Base-by-base conservation (phyloP, 768 basidiomycete genomes). In the Amanita phalloides region DNA sequence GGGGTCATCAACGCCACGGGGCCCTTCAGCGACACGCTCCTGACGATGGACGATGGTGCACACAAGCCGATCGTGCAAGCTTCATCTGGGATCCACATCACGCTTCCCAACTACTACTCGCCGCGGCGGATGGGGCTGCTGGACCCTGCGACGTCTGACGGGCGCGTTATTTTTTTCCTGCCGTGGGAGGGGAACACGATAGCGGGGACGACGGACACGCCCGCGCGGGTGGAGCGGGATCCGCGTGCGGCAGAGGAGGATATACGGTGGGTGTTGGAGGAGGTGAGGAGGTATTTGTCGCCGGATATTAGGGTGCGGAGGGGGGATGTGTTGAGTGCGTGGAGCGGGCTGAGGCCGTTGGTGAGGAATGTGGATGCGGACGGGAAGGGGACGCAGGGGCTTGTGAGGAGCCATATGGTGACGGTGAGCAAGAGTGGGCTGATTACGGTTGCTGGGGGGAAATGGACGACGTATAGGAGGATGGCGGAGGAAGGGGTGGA, bases 131-230 rank as follows among this genome's bases (percentile, higher is more conserved):
- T 98, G 89, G 95, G 96, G 41, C 77, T 98, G 4, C 77, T 98
- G 42, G 96, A 98, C 66, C 96, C 95, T 1, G 76, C 90, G 2
- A 96, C 96, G 3, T 91, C 89, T 0, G 95, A 99, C 57, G 95
- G 95, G 0, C 86, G 95, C 25, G 94, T 99, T 51, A 95, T 99
- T 62, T 99, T 97, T 77, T 96, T 99, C 78, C 79, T 99, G 8
- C 95, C 95, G 0, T 99, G 96, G 95, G 86, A 97, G 68, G 95
- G 95, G 7, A 91, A 86, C 71, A 93, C 93, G 37, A 93, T 99
- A 56, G 95, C 95, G 1, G 95, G 95, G 23, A 97, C 96, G 2
- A 99, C 95, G 6, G 95, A 99, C 65, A 76, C 87, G 0, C 85
- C 86, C 0, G 82, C 86, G 2, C 62, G 68, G 1, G 86, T 95